Conservation (phyloP, 495 filamentous ascomycete genomes). For the Darksidea phi region DNA sequence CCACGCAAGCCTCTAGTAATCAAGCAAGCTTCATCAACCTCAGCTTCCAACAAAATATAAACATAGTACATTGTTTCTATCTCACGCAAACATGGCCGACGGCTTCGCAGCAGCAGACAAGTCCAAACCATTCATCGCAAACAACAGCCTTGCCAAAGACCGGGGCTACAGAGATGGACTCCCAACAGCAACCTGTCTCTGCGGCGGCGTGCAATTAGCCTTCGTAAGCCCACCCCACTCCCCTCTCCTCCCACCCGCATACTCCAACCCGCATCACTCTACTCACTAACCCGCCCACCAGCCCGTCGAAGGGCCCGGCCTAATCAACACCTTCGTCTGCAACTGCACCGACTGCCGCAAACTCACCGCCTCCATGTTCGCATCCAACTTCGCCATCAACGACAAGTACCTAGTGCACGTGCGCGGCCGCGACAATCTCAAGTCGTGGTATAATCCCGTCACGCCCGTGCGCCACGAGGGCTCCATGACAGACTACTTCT, state of each 20-base stretch:
- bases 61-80: too few relatives aligned
- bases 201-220: constrained; percentile 31
- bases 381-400: constrained; percentile 25
- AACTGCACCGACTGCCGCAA: constrained; percentile 36
- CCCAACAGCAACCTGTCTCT: constrained; percentile 48
- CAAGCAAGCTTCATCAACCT: too few relatives aligned
- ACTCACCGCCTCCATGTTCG: constrained; percentile 29
- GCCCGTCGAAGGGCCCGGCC: constrained; percentile 18
- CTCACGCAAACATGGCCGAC: too few relatives aligned
- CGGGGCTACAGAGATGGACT: constrained; percentile 45
- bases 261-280: too few relatives aligned
- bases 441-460: not conserved
- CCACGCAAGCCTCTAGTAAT: too few relatives aligned
- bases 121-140: not conserved
- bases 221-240: too few relatives aligned
- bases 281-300: too few relatives aligned
- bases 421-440: constrained; percentile 19
- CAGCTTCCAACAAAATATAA: too few relatives aligned
- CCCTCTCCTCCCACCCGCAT: too few relatives aligned
- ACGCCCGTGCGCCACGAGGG: constrained; percentile 6
- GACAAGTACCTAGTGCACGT: constrained; percentile 15
- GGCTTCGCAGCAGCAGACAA: too few relatives aligned
- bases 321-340: constrained; percentile 26
- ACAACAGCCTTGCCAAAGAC: constrained; percentile 38
- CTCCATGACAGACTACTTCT: constrained; percentile 32